Base-by-base conservation (phyloP, 495 filamentous ascomycete genomes). In the Neurospora sublineolata region DNA sequence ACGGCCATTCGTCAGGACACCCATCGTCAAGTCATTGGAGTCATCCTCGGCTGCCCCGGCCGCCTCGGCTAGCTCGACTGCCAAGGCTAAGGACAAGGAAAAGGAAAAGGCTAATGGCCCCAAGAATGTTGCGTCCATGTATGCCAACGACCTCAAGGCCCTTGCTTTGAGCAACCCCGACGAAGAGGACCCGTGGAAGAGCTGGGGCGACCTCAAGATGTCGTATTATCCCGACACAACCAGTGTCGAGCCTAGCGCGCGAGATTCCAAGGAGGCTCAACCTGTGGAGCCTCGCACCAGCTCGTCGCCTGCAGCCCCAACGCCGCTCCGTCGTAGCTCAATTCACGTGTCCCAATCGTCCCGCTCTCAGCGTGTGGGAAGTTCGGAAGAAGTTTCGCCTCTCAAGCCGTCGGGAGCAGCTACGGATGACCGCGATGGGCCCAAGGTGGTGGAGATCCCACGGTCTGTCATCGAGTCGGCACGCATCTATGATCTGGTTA, bases 101-200 rank as follows among this genome's bases (percentile, higher is more conserved):
- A 60, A 60, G 77, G 93, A 96, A 30, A 95, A 91, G 80, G 73
- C 75, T 3, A 74, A 74, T 1, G 73, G 69, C 12, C 70, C 73
- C 60, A 86, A 80, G 70, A 84, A 83, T 36, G 80, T 84, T 37
- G 78, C 84, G 14, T 85, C 84, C 23, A 82, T 89, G 77, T 88
- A 92, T 82, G 89, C 92, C 37, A 92, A 93, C 74, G 94, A 97
- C 79, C 79, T 97, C 42, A 86, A 88, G 30, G 86, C 90, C 11
- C 82, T 97, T 40, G 88, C 89, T 27, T 88, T 89, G 36, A 72
- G 73, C 36, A 74, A 76, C 38, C n/a, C 77, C 3, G 23, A 77
- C 1, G 87, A 84, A 44, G 82, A 86, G 33, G 70, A 73, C 27
- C 81, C 80, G 12, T 83, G 83, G 82, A 73, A 77, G 68, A 82